Evolutionary conservation across 176 grass and related monocot genomes (phyloP).

Genomic region (Thalia dealbata): DNA sequence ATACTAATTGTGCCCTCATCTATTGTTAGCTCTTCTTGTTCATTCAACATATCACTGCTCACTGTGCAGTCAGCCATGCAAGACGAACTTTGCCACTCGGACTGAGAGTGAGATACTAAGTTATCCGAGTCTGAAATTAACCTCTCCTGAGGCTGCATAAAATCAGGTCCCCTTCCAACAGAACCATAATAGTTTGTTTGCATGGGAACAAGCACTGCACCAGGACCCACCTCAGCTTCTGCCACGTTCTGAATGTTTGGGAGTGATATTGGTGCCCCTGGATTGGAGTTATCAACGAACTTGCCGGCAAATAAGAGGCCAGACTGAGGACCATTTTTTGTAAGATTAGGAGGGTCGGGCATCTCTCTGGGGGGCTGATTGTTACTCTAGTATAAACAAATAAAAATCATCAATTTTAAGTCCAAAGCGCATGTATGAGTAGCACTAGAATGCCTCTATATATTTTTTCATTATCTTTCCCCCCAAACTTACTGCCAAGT

Average conservation of each 20-base stretch:
- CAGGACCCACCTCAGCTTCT: slow-evolving; percentile 39
- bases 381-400: slow-evolving; percentile 40
- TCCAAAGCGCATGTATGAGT: not conserved
- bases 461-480: too few relatives aligned
- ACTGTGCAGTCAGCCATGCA: slow-evolving; percentile 29
- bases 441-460: not conserved
- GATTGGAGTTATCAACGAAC: slow-evolving; percentile 42
- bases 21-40: slow-evolving; percentile 50
- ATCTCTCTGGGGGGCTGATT: slow-evolving; percentile 36
- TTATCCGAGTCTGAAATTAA: slow-evolving; percentile 33
- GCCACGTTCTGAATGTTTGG: slow-evolving; percentile 35
- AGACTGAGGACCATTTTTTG: slow-evolving; percentile 24
- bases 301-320: slow-evolving; percentile 38
- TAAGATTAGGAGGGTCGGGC: slow-evolving; percentile 25
- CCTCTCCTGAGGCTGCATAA: slow-evolving; percentile 14
- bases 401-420: not conserved
- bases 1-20: slow-evolving; percentile 62
- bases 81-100: slow-evolving; percentile 38
- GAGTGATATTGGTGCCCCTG: slow-evolving; percentile 29
- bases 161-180: slow-evolving; percentile 9
- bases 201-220: slow-evolving; percentile 10
- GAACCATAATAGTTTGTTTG: slow-evolving; percentile 13
- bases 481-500: too few relatives aligned
- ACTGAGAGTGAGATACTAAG: slow-evolving; percentile 24
- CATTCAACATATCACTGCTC: slow-evolving; percentile 26